phyloP scores from a whole-genome alignment of 1,284 basidiomycete species.

The Porodaedalea pini region DNA sequence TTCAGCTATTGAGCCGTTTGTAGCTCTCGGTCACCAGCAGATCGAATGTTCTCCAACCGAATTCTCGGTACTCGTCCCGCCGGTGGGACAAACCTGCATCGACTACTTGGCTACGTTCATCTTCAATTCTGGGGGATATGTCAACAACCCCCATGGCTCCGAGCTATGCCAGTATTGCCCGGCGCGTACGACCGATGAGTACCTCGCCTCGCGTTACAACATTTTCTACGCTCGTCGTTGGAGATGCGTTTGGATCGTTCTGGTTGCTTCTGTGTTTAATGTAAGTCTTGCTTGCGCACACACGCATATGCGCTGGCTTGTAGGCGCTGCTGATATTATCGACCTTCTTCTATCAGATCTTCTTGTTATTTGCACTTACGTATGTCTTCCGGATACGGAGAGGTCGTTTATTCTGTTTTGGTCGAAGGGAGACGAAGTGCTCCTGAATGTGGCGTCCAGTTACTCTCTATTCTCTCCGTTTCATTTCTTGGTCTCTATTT shows the following conservation, averaged over 20 bases:
- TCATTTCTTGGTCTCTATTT: no score
- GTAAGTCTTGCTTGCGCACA: conserved; percentile 8
- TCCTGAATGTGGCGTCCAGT: neutral
- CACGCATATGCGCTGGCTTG: no score
- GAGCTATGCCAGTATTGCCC: conserved; percentile 37
- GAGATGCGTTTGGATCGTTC: conserved; percentile 18
- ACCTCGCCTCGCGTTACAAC: conserved; percentile 26
- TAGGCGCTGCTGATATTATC: no score
- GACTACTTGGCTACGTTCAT: conserved; percentile 60
- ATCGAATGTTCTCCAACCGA: conserved; percentile 46
- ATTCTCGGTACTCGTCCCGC: conserved; percentile 50
- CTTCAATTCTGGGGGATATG: conserved; percentile 54
- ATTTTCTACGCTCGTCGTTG: conserved; percentile 31
- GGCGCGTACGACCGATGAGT: conserved; percentile 18
- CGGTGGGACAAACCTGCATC: conserved; percentile 58
- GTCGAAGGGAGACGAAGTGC: neutral
- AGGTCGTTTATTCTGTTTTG: conserved; percentile 26
- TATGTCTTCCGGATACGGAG: conserved; percentile 11
- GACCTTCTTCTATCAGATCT: conserved; percentile 3
- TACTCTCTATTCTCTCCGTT: neutral
- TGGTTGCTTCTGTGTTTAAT: conserved; percentile 16
- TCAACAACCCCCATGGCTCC: conserved; percentile 51
- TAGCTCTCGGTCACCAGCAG: conserved; percentile 37
- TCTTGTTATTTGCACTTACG: conserved; percentile 4
- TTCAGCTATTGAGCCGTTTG: neutral